phyloP scores from a whole-genome alignment of 495 filamentous ascomycete species.

The Talaromyces trachyspermus region DNA sequence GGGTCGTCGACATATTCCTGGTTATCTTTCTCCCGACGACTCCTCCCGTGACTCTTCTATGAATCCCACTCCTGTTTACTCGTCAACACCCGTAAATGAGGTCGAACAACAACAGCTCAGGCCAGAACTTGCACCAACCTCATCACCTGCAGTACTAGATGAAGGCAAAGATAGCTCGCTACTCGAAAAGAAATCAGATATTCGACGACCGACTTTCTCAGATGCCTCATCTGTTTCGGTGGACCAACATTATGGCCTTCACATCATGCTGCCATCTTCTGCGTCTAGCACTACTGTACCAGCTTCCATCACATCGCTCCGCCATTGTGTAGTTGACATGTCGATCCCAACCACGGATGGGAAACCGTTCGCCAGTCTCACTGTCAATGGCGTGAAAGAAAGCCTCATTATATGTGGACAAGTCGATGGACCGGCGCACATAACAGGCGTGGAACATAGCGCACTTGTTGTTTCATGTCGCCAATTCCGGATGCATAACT shows the following conservation, averaged over 20 bases:
- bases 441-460: constrained; percentile 67
- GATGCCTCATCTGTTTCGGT: constrained; percentile 55
- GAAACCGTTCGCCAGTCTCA: constrained; percentile 65
- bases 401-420: constrained; percentile 70
- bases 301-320: constrained; percentile 64
- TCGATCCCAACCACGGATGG: constrained; percentile 54
- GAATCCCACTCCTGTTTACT: constrained; percentile 44
- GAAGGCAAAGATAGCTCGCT: constrained; percentile 12
- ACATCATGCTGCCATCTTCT: constrained; percentile 62
- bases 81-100: constrained; percentile 43
- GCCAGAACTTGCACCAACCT: constrained; percentile 33
- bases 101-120: constrained; percentile 28
- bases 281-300: constrained; percentile 60
- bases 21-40: constrained; percentile 32
- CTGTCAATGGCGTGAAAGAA: constrained; percentile 58
- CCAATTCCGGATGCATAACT: constrained; percentile 90
- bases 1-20: constrained; percentile 34
- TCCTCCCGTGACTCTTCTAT: constrained; percentile 45
- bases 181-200: constrained; percentile 19
- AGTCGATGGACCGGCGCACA: constrained; percentile 70
- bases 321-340: constrained; percentile 72
- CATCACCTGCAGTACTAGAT: constrained; percentile 19
- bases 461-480: constrained; percentile 68
- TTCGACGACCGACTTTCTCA: constrained; percentile 54
- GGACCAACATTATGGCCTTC: constrained; percentile 51